Percentiles rank a stretch among this genome's conserved stretches.
Conservation (phyloP, 495 filamentous ascomycete species). For the Geoglossum glabrum region DNA sequence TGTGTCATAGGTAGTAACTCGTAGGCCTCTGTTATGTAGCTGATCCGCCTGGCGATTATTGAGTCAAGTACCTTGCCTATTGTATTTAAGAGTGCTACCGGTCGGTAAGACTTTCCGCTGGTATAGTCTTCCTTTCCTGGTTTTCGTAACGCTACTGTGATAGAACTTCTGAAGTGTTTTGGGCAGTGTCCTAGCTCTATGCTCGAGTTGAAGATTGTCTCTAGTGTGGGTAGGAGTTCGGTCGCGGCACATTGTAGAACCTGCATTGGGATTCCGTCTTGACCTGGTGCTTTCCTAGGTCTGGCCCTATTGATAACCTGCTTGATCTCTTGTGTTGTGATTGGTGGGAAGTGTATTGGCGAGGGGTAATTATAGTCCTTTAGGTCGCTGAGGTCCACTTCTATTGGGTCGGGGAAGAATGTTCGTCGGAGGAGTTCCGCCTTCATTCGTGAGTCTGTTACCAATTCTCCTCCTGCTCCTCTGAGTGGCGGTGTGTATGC, state of each 20-base stretch:
- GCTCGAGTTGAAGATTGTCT: neutral
- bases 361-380: neutral
- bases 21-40: too few relatives aligned
- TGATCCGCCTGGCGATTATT: conserved; percentile 6
- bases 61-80: conserved; percentile 14
- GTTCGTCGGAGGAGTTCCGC: too few relatives aligned
- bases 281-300: neutral
- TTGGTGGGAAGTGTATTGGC: neutral
- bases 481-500: too few relatives aligned
- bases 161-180: neutral
- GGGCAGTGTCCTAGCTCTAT: neutral
- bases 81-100: conserved; percentile 14
- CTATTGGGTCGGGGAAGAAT: neutral
- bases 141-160: too few relatives aligned
- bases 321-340: neutral
- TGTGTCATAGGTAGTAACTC: conserved; percentile 4
- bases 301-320: neutral
- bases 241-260: neutral
- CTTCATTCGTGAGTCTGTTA: too few relatives aligned
- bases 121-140: too few relatives aligned
- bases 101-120: too few relatives aligned
- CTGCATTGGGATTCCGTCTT: neutral
- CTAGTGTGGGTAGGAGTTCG: neutral
- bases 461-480: too few relatives aligned
- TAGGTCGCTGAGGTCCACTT: neutral